A percentile compares a stretch with the other conserved stretches of the same genome.
phyloP scores from a whole-genome alignment of 108 stramenopile species.

The Skeletonema marinoi region DNA sequence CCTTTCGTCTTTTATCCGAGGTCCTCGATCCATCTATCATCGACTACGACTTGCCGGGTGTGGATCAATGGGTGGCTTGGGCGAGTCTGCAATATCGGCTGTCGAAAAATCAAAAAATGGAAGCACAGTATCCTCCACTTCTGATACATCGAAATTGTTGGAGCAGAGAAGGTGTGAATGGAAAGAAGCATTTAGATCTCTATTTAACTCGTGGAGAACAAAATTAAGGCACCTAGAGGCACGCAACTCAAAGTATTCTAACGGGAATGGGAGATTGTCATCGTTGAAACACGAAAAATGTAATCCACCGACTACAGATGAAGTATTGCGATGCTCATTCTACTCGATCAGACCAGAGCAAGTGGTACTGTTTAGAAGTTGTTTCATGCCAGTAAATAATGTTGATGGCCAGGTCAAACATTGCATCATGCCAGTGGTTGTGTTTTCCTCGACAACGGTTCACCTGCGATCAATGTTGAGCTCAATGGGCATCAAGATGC shows the following conservation, averaged over 20 bases:
- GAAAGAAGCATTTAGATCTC: slow-evolving; percentile 52
- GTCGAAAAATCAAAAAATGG: background rate
- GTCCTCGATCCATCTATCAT: slow-evolving; percentile 18
- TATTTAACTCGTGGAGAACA: slow-evolving; percentile 45
- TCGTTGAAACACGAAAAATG: background rate
- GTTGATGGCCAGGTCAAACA: background rate
- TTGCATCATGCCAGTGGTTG: slow-evolving; percentile 34
- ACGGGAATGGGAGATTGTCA: background rate
- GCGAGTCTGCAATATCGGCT: slow-evolving; percentile 8
- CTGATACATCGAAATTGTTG: slow-evolving; percentile 22
- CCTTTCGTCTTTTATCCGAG: slow-evolving; percentile 23
- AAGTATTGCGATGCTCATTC: slow-evolving; percentile 45
- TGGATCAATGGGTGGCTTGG: slow-evolving; percentile 41
- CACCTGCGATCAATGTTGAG: slow-evolving; percentile 32
- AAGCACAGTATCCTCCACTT: background rate
- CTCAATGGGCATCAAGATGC: slow-evolving; percentile 41
- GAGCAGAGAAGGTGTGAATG: slow-evolving; percentile 46
- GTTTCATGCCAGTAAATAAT: background rate
- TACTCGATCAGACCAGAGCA: slow-evolving; percentile 40
- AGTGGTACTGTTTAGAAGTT: slow-evolving; percentile 43
- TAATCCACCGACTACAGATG: slow-evolving; percentile 1
- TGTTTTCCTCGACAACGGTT: slow-evolving; percentile 52
- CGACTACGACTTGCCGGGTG: slow-evolving; percentile 32
- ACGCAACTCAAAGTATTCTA: background rate
- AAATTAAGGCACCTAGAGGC: slow-evolving; percentile 16